These are phyloP conservation scores for Inga oerstediana DNA, from an alignment of 306 rosid species.

Conservation along the genomic window DNA sequence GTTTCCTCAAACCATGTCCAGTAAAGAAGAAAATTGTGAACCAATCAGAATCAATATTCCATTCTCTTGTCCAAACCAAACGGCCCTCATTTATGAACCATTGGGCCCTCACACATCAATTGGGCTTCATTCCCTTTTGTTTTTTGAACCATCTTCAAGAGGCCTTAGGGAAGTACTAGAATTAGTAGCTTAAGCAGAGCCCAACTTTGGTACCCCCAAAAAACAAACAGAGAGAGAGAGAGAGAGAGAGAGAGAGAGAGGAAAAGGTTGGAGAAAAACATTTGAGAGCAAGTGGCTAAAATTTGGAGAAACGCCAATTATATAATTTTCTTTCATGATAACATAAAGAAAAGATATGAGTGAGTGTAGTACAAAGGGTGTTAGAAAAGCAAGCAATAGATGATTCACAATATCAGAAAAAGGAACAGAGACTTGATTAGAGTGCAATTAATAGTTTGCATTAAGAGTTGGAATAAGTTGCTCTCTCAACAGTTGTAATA, in stretches of 20 bases:
- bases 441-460: slow-evolving; percentile 16
- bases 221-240: too few relatives aligned
- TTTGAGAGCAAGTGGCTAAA: not conserved
- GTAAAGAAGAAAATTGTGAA: too few relatives aligned
- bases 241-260: too few relatives aligned
- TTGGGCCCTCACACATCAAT: not conserved
- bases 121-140: not conserved
- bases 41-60: too few relatives aligned
- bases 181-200: not conserved
- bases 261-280: not conserved
- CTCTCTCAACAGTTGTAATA: slow-evolving; percentile 34
- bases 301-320: not conserved
- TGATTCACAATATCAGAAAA: not conserved
- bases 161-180: not conserved
- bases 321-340: not conserved
- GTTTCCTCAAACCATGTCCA: too few relatives aligned
- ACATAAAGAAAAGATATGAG: not conserved
- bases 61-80: not conserved
- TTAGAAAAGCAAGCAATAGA: not conserved
- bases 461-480: slow-evolving; percentile 42
- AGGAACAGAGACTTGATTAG: not conserved
- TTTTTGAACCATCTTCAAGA: not conserved
- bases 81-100: not conserved
- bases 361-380: not conserved
- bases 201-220: not conserved